Base-by-base conservation (phyloP, 768 basidiomycete species). In the Leucogyrophana mollusca region DNA sequence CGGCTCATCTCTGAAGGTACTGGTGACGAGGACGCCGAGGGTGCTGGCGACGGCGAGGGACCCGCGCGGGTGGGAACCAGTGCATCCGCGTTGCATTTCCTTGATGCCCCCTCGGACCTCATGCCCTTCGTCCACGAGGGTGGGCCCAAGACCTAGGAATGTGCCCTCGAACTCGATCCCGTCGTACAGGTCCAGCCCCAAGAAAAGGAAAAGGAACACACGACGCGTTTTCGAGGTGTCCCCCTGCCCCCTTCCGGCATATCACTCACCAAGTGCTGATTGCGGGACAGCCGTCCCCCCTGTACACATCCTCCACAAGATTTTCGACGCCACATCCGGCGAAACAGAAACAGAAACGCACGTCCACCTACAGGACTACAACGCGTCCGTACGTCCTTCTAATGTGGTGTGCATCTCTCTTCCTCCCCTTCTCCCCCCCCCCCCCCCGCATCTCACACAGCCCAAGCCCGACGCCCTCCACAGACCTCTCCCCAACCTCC, bases 101-200 rank as follows among this genome's bases (percentile, higher is more conserved):
- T 95, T 14, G 87, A 92, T 52, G 80, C 85, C 1, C 87, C 87
- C 0, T 91, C 92, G 0, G 95, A 98, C 65, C 79, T 99, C 11
- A 81, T 97, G 3, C 88, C 93, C 2, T 85, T 93, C 1, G 75
- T 93, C 1, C 97, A 99, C 55, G 95, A 99, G 68, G 95, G 95
- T 16, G 95, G 95, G 4, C 64, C 97, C 42, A 97, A 98, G 67
- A 97, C 94, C 2, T 99, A 95, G 95, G 95, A 99, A 64, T 95
- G 92, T 54, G 88, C 90, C 39, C 66, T 94, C 11, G 95, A 98
- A 62, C 73, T 98, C 2, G 89, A 47, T 4, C 37, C 55, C 22
- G 59, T 57, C 27, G 57, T 68, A 35, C 44, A n/a, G n/a, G n/a
- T n/a, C n/a, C n/a, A n/a, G n/a, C n/a, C n/a, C n/a, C n/a, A n/a